phyloP scores from a whole-genome alignment of 257 asterid genomes.

The Nicotiana tabacum region DNA sequence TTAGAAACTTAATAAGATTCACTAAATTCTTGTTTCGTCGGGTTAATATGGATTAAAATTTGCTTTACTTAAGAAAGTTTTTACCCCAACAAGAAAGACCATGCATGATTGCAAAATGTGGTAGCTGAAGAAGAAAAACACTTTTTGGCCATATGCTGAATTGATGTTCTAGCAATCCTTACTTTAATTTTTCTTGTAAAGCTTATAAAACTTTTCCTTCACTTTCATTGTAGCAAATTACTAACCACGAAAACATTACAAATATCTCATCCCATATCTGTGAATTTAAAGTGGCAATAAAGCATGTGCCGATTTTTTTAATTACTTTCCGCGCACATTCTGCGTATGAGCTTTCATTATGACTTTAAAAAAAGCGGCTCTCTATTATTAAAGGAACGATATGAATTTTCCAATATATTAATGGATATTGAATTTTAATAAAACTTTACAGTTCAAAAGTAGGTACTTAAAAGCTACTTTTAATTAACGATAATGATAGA shows the following conservation, averaged over 20 bases:
- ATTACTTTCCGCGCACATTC: neutral
- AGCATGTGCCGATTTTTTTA: neutral
- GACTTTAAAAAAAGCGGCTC: neutral
- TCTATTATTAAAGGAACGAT: neutral
- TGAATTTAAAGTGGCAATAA: neutral
- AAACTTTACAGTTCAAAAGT: neutral
- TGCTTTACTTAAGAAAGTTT: neutral
- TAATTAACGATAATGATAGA: neutral
- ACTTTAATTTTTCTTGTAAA: neutral
- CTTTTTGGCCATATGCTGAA: neutral
- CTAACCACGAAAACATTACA: neutral
- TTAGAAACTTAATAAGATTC: neutral
- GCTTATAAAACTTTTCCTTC: too few species aligned
- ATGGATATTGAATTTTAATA: neutral
- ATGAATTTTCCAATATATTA: neutral
- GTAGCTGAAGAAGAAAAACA: neutral
- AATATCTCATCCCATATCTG: neutral
- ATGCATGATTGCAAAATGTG: neutral
- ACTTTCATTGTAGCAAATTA: neutral
- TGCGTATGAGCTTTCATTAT: neutral
- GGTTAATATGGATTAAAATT: neutral
- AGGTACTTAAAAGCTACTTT: neutral
- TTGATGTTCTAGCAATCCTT: neutral
- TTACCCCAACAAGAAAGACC: neutral
- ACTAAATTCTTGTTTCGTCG: neutral